Percentiles rank a stretch among this genome's conserved stretches.
Conservation (phyloP, 2,329 filamentous ascomycete genomes). For the Nakataea oryzae region DNA sequence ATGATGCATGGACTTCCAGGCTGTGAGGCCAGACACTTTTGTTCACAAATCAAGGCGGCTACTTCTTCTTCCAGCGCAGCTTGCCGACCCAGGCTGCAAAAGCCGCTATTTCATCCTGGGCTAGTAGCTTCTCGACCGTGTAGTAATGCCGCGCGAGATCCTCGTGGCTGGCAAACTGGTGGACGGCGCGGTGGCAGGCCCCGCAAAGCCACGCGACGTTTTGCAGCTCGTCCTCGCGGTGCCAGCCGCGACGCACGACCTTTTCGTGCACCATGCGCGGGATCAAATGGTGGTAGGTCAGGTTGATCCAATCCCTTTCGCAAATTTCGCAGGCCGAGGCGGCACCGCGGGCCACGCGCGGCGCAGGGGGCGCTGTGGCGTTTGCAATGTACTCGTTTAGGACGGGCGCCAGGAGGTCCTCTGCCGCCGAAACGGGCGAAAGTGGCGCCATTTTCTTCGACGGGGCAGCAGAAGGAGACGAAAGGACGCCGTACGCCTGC, state of each 20-base stretch:
- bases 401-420: constrained; percentile 51
- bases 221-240: constrained; percentile 61
- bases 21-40: background rate
- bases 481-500: constrained; percentile 52
- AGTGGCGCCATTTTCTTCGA: constrained; percentile 17
- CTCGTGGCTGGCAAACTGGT: constrained; percentile 65
- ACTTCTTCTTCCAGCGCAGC: constrained; percentile 60
- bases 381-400: constrained; percentile 51
- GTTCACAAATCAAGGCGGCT: background rate
- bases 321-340: constrained; percentile 64
- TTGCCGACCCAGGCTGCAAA: constrained; percentile 66
- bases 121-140: constrained; percentile 60
- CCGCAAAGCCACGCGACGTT: constrained; percentile 81
- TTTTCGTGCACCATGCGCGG: constrained; percentile 69
- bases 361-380: constrained; percentile 50
- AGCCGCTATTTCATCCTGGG: constrained; percentile 58
- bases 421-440: background rate
- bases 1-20: background rate
- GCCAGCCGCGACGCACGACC: constrained; percentile 69
- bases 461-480: constrained; percentile 10
- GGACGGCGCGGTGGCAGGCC: constrained; percentile 76
- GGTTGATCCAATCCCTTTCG: constrained; percentile 58
- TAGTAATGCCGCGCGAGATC: constrained; percentile 64
- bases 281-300: constrained; percentile 81
- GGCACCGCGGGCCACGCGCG: constrained; percentile 46